phyloP scores from a whole-genome alignment of 2,329 filamentous ascomycete genomes.

The Penicillium sp. region DNA sequence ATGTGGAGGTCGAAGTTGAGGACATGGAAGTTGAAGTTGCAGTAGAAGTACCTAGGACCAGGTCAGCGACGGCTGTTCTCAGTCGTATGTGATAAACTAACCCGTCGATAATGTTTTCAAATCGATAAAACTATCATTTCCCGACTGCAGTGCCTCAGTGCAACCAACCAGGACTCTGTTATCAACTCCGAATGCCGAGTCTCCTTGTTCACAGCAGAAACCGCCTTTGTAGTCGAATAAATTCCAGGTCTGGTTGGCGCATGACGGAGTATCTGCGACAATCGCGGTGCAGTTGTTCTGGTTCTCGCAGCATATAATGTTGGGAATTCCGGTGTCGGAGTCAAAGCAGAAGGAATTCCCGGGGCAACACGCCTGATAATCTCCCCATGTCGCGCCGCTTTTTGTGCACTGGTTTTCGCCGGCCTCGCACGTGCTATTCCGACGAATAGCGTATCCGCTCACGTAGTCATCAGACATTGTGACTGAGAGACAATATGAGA shows the following conservation, averaged over 20 bases:
- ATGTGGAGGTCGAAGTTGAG: background rate
- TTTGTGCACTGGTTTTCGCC: background rate
- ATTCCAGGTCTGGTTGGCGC: background rate
- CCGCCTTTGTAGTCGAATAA: background rate
- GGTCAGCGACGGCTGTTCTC: background rate
- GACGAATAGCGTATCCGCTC: background rate
- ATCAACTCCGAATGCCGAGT: background rate
- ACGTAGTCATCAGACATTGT: background rate
- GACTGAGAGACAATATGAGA: background rate
- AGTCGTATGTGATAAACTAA: background rate
- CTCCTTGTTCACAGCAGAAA: background rate
- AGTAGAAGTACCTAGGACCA: no score
- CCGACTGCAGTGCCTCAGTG: background rate
- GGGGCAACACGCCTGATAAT: background rate
- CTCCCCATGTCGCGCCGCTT: background rate
- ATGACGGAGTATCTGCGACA: background rate
- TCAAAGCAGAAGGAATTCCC: background rate
- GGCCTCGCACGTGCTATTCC: background rate
- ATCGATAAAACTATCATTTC: background rate
- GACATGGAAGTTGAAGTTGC: background rate
- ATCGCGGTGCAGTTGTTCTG: background rate
- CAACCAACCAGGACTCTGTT: background rate
- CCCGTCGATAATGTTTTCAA: background rate
- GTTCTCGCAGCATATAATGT: background rate
- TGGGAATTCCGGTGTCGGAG: background rate